Percentiles rank a stretch among this genome's conserved stretches.
Evolutionary conservation across 805 yeast genomes (phyloP).

Genomic region (Saccharomyces kudriavzevii): DNA sequence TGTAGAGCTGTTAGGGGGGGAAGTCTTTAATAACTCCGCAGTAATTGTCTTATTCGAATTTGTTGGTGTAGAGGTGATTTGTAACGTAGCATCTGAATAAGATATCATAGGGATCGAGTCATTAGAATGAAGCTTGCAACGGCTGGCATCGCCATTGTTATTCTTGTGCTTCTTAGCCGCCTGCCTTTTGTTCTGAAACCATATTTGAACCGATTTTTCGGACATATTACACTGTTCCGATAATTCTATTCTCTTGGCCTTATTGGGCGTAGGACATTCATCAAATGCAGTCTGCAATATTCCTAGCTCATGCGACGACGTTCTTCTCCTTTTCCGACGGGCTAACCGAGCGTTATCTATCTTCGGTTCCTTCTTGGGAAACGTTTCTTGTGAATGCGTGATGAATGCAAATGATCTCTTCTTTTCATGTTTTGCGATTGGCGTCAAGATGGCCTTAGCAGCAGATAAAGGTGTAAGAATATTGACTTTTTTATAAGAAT

Average conservation of each 20-base stretch:
- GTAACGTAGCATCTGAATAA: background rate
- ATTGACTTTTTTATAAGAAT: slow-evolving; percentile 13
- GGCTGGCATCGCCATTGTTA: background rate
- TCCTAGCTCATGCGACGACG: slow-evolving; percentile 75
- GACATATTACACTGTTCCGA: slow-evolving; percentile 79
- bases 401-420: slow-evolving; percentile 63
- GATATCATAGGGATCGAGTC: background rate
- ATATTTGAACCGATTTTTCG: slow-evolving; percentile 91
- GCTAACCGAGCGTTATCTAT: slow-evolving; percentile 83
- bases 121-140: background rate
- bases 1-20: background rate
- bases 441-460: slow-evolving; percentile 27
- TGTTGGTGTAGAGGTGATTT: background rate
- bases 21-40: background rate
- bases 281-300: slow-evolving; percentile 72
- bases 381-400: slow-evolving; percentile 82
- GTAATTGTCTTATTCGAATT: background rate
- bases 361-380: slow-evolving; percentile 65
- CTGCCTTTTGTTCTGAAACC: slow-evolving; percentile 96
- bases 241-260: slow-evolving; percentile 61
- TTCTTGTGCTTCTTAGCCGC: slow-evolving; percentile 47
- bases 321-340: slow-evolving; percentile 86
- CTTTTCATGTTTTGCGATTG: slow-evolving; percentile 24
- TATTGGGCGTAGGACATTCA: slow-evolving; percentile 72
- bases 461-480: slow-evolving; percentile 28